Evolutionary conservation across 352 stramenopile genomes (phyloP).

Genomic region (Phytopythium delawarense): DNA sequence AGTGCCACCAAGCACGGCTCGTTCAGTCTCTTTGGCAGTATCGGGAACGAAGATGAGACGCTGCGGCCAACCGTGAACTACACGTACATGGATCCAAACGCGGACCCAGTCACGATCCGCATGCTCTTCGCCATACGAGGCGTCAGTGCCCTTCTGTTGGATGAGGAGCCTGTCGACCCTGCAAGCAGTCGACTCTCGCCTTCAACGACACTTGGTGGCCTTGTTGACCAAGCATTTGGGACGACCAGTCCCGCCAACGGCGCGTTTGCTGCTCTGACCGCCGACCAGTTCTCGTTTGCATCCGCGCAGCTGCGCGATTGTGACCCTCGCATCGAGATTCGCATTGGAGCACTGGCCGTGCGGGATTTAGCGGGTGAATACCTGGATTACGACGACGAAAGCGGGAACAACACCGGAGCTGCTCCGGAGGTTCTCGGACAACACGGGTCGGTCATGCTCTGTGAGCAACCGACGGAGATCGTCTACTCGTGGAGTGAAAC

Average conservation of each 20-base stretch:
- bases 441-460: slow-evolving; percentile 32
- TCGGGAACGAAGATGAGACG: slow-evolving; percentile 12
- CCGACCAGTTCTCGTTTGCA: slow-evolving; percentile 27
- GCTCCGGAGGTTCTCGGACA: neutral
- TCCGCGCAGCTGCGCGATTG: slow-evolving; percentile 37
- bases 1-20: neutral
- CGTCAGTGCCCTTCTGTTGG: slow-evolving; percentile 41
- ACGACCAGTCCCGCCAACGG: neutral
- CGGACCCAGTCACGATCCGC: slow-evolving; percentile 63
- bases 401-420: neutral
- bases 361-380: slow-evolving; percentile 31
- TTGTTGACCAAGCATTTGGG: neutral
- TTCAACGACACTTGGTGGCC: neutral
- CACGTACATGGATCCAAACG: slow-evolving; percentile 61
- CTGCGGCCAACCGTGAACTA: slow-evolving; percentile 66
- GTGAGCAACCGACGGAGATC: slow-evolving; percentile 34
- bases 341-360: slow-evolving; percentile 33
- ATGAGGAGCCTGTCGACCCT: slow-evolving; percentile 13
- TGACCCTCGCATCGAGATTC: slow-evolving; percentile 37
- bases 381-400: slow-evolving; percentile 5
- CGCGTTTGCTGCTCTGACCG: slow-evolving; percentile 26
- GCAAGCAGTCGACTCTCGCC: neutral
- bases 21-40: slow-evolving; percentile 6
- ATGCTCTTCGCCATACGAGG: slow-evolving; percentile 58
- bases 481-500: slow-evolving; percentile 60